phyloP scores from a whole-genome alignment of 345 rosid species.

The Balakata baccata region DNA sequence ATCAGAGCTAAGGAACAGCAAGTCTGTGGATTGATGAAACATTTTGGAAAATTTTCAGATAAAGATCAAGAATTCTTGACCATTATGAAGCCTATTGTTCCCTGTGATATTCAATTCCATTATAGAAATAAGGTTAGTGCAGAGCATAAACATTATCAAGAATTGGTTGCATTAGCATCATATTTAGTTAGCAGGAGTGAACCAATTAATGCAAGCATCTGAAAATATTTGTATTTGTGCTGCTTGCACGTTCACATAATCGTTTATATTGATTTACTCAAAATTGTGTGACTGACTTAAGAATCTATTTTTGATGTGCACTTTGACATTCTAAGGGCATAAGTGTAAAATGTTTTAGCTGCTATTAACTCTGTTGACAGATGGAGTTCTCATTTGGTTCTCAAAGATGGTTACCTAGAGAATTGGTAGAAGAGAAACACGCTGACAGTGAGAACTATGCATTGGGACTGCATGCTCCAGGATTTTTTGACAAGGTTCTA shows the following conservation, averaged over 20 bases:
- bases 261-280: neutral
- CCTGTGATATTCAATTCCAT: slow-evolving; percentile 74
- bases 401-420: slow-evolving; percentile 70
- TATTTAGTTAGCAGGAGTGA: neutral
- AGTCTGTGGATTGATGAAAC: slow-evolving; percentile 56
- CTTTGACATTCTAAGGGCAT: neutral
- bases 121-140: slow-evolving; percentile 85
- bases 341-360: slow-evolving; percentile 9
- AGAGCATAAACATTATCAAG: neutral
- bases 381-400: slow-evolving; percentile 95
- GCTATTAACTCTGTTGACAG: slow-evolving; percentile 33
- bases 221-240: neutral
- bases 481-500: slow-evolving; percentile 81
- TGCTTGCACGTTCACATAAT: neutral
- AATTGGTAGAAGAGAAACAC: slow-evolving; percentile 47
- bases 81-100: slow-evolving; percentile 72
- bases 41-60: slow-evolving; percentile 70
- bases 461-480: slow-evolving; percentile 86
- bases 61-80: slow-evolving; percentile 36
- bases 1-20: slow-evolving; percentile 79
- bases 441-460: slow-evolving; percentile 57
- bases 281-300: too few relatives aligned
- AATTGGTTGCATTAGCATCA: neutral
- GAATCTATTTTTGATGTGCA: neutral
- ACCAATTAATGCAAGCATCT: neutral